Evolutionary conservation across 2,329 filamentous ascomycete genomes (phyloP), one percentile per base, ranked within the genome.

Genomic region (Ascocoryne sarcoides): DNA sequence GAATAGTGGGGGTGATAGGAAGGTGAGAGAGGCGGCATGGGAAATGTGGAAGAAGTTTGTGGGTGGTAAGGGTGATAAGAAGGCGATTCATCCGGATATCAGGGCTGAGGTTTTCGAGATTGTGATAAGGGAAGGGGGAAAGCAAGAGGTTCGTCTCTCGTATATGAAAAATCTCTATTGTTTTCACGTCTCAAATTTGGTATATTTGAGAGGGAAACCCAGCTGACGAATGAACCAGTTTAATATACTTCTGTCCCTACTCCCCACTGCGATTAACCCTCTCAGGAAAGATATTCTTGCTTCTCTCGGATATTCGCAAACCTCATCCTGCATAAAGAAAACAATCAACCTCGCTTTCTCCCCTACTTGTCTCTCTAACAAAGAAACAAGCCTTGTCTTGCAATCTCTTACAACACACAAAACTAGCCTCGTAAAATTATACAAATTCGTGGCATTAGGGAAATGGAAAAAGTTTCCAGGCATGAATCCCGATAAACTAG

Each of bases 61-160:
- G 4, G 23, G 23, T 7, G n/a, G n/a, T n/a, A 17, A 32, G 3
- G 44, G 42, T 2, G 42, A 49, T 19, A 36, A 19, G 12, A 39
- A 37, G 9, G 15, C 32, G 1, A 20, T 49, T 4, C 41, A 47
- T 28, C 42, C 42, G 2, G 47, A 47, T 21, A 39, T 49, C 14
- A 32, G 47, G 10, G 15, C 14, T 2, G 37, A 34, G 10, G 44
- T 49, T 10, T 49, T 49, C 14, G 36, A 40, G 30, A 39, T 45
- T 18, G 41, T 43, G 2, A 20, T 49, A 5, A 37, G 18, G 19
- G 21, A 40, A 8, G 43, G 39, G 12, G 38, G 36, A 5, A 36
- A 36, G 31, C 32, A 38, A 19, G 23, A 43, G 21, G 42, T 33
- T n/a, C n/a, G n/a, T n/a, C n/a, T n/a, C n/a, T n/a, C n/a, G n/a